A percentile compares a stretch with the other conserved stretches of the same genome.
Evolutionary conservation across 495 filamentous ascomycete species (phyloP).

Genomic region (Xylaria venustula): DNA sequence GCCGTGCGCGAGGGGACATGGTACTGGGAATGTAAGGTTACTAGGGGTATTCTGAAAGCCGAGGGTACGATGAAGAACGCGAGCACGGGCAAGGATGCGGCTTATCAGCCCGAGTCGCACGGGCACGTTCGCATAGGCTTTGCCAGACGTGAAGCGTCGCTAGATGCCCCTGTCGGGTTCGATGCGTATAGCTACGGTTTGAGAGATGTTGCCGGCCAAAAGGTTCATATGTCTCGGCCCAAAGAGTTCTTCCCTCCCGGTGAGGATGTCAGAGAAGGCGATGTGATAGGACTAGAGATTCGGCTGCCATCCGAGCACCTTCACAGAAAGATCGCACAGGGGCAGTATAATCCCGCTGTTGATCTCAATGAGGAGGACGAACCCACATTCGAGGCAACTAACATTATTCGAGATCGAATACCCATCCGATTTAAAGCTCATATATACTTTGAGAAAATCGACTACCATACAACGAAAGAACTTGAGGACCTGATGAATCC

Average conservation of each 20-base stretch:
- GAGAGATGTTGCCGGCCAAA: conserved; percentile 83
- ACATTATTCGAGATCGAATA: conserved; percentile 91
- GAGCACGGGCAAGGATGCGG: not conserved
- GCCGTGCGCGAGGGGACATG: conserved; percentile 85
- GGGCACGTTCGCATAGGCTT: conserved; percentile 90
- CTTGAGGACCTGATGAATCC: conserved; percentile 84
- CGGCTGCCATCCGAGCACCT: conserved; percentile 78
- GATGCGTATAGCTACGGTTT: conserved; percentile 97
- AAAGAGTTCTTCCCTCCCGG: conserved; percentile 78
- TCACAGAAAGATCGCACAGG: conserved; percentile 85
- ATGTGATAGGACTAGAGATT: conserved; percentile 94
- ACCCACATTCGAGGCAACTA: conserved; percentile 46
- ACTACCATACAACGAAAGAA: conserved; percentile 84
- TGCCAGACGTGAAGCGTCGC: conserved; percentile 82
- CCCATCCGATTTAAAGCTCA: conserved; percentile 91
- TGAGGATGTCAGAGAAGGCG: conserved; percentile 73
- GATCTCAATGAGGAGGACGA: conserved; percentile 62
- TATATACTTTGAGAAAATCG: conserved; percentile 92
- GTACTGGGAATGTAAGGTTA: conserved; percentile 92
- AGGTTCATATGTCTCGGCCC: conserved; percentile 89
- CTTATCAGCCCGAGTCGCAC: conserved; percentile 31
- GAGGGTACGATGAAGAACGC: conserved; percentile 35
- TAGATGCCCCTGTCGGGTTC: conserved; percentile 91
- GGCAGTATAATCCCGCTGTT: conserved; percentile 79
- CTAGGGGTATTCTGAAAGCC: conserved; percentile 55